A percentile compares a stretch with the other conserved stretches of the same genome.
Conservation (phyloP, 208 protist genomes). For the Crithidia sp. region DNA sequence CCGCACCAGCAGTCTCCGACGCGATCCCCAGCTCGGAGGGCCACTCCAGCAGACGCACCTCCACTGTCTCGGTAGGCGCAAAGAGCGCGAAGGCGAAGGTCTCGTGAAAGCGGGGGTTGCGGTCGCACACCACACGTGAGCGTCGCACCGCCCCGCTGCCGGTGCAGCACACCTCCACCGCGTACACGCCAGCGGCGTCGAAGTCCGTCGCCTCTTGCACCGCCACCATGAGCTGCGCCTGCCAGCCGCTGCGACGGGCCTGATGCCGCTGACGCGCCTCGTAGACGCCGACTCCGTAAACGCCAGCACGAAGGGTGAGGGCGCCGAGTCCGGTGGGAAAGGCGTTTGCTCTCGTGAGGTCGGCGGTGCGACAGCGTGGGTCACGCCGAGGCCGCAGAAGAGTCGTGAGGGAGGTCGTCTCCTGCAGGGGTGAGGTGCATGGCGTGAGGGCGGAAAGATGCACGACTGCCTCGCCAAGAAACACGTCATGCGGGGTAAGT, state of each 20-base stretch:
- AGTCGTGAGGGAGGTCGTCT: not conserved
- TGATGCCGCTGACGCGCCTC: conserved; percentile 11
- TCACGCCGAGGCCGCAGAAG: conserved; percentile 13
- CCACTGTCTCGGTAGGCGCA: conserved; percentile 13
- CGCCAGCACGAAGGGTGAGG: not conserved
- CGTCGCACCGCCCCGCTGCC: not conserved
- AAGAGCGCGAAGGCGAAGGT: conserved; percentile 5
- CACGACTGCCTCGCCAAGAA: conserved; percentile 8
- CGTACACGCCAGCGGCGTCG: conserved; percentile 1
- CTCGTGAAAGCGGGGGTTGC: conserved; percentile 5
- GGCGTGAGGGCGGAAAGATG: not conserved
- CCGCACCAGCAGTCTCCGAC: not conserved
- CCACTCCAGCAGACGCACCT: conserved; percentile 9
- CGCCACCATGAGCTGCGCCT: not conserved
- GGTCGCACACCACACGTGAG: not conserved
- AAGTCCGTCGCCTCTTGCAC: conserved; percentile 16
- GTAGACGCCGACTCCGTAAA: conserved; percentile 11
- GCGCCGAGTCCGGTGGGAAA: conserved; percentile 9
- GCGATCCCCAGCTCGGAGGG: not conserved
- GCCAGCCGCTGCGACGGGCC: not conserved
- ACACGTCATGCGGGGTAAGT: not conserved
- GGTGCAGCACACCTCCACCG: conserved; percentile 7
- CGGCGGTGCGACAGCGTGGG: conserved; percentile 1
- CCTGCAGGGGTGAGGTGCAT: not conserved
- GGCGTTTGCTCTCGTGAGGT: conserved; percentile 1